Evolutionary conservation across 257 asterid genomes (phyloP), one percentile per base, ranked within the genome.

Genomic region (Petunia axillaris): DNA sequence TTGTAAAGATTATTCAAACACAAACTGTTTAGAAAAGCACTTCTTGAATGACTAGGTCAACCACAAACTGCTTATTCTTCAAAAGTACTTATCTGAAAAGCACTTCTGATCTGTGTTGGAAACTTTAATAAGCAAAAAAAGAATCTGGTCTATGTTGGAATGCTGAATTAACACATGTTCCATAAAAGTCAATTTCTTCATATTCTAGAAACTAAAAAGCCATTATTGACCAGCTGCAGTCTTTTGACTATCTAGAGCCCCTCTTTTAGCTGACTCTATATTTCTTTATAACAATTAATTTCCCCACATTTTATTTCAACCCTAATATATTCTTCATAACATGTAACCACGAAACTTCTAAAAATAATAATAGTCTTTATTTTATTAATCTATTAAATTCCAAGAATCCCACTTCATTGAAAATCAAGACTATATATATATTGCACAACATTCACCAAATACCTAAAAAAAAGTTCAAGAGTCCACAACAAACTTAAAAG

Each of bases 171-270:
- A 36, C 46, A 25, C 46, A 2, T 46, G 35, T 11, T 35, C 5
- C 3, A 50, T 1, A 48, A 25, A 5, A 73, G 78, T 73, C 62
- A 73, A 11, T 46, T 25, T 5, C 62, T 71, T 11, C 4, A 71
- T 25, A 71, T 71, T 48, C 60, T 48, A 71, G 60, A 71, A 48
- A 1, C 77, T 1, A 36, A 71, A 50, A 50, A 50, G 13, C 78
- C 78, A 73, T 5, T 73, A 35, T 73, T 73, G 78, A 73, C 78
- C 62, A 50, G 3, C 15, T 48, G 14, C 6, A 10, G 60, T 71
- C 39, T 71, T 8, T 5, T 35, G 78, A 73, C 78, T 50, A 48
- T 73, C 78, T 73, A 73, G 46, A 50, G 62, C 77, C 60, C 1
- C 78, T 6, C 11, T 73, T 73, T 50, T 11, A 73, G 36, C 46